These are phyloP conservation scores for Quillaja saponaria DNA, from an alignment of 306 rosid genomes.

Conservation along the genomic window DNA sequence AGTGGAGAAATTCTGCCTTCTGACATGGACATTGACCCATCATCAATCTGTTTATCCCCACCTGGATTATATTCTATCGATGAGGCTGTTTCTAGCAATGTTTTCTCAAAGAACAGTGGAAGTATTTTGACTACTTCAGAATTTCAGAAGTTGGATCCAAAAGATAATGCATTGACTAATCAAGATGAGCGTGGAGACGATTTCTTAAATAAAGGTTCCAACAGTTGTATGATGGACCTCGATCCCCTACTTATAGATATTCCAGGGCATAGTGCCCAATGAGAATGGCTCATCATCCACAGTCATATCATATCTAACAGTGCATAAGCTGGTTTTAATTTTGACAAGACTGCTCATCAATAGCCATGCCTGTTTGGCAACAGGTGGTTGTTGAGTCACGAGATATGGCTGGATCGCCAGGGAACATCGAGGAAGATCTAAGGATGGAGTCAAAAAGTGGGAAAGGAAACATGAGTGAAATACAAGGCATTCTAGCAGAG, in stretches of 20 bases:
- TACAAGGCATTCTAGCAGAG: too few relatives aligned
- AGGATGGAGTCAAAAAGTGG: conserved; percentile 25
- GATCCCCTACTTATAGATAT: conserved; percentile 35
- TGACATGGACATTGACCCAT: conserved; percentile 65
- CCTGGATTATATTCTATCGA: conserved; percentile 50
- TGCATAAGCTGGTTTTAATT: conserved; percentile 28
- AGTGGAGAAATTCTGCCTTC: conserved; percentile 38
- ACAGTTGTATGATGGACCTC: conserved; percentile 38
- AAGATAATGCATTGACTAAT: conserved; percentile 29
- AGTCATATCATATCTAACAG: conserved; percentile 13
- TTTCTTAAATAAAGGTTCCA: conserved; percentile 23
- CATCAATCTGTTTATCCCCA: conserved; percentile 55
- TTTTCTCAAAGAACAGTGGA: conserved; percentile 20
- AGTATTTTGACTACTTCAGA: conserved; percentile 26
- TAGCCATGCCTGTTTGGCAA: conserved; percentile 20
- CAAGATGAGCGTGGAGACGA: conserved; percentile 24
- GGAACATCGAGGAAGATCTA: conserved; percentile 26
- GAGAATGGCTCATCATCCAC: conserved; percentile 29
- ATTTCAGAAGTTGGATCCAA: conserved; percentile 36
- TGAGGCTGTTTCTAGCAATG: conserved; percentile 44
- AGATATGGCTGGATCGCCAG: conserved; percentile 30
- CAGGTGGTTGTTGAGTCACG: conserved; percentile 20
- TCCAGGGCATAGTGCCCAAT: too few relatives aligned
- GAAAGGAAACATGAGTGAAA: too few relatives aligned
- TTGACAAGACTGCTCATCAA: conserved; percentile 18